phyloP scores from a whole-genome alignment of 176 grass and related monocot genomes.

The Phoenix dactylifera region DNA sequence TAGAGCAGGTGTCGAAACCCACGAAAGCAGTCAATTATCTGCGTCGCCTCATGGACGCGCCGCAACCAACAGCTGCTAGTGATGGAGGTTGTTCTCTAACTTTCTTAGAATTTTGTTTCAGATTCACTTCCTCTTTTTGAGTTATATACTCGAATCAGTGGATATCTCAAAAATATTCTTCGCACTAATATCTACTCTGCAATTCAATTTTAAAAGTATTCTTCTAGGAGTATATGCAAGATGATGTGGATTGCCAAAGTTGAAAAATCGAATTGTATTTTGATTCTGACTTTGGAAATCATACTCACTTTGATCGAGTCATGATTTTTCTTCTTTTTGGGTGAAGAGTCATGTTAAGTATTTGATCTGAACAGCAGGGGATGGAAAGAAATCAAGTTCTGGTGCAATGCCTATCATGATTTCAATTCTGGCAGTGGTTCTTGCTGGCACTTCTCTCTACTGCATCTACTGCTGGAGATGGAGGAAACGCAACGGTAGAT shows the following conservation, averaged over 20 bases:
- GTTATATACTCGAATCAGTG: too few relatives aligned
- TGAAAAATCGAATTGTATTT: too few relatives aligned
- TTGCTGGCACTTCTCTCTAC: slow-evolving; percentile 47
- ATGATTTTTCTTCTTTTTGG: too few relatives aligned
- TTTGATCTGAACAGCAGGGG: slow-evolving; percentile 15
- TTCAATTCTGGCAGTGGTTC: slow-evolving; percentile 61
- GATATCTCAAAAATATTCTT: too few relatives aligned
- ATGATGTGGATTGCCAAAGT: too few relatives aligned
- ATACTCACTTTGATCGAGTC: too few relatives aligned
- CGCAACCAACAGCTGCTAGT: slow-evolving; percentile 3
- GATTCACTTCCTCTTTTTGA: too few relatives aligned
- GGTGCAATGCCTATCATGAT: slow-evolving; percentile 65
- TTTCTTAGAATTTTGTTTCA: neutral
- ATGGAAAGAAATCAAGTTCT: slow-evolving; percentile 30
- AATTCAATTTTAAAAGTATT: too few relatives aligned
- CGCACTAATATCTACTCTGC: too few relatives aligned
- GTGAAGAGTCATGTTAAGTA: too few relatives aligned
- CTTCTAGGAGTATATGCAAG: too few relatives aligned
- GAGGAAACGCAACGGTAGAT: slow-evolving; percentile 85
- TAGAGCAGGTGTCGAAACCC: slow-evolving; percentile 1
- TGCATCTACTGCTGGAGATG: slow-evolving; percentile 94
- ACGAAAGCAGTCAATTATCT: neutral
- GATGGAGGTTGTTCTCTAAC: slow-evolving; percentile 18
- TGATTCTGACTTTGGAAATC: too few relatives aligned
- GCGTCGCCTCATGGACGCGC: slow-evolving; percentile 14